Evolutionary conservation across 2,329 filamentous ascomycete species (phyloP).

Genomic region (Colletotrichum musae): DNA sequence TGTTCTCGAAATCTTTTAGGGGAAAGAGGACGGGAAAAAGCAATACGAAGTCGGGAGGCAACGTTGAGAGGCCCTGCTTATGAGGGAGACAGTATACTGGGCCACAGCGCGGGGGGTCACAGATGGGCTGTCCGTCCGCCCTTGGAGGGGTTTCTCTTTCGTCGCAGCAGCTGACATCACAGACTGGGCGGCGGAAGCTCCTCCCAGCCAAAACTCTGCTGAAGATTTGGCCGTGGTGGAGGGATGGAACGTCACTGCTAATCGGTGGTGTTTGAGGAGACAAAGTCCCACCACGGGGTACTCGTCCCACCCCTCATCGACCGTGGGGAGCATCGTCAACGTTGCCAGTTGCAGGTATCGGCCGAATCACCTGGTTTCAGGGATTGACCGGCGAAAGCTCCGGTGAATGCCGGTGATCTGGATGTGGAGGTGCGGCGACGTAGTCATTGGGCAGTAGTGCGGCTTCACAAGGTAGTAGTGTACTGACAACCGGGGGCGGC

Average conservation of each 20-base stretch:
- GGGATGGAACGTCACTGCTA: slow-evolving; percentile 43
- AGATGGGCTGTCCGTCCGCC: slow-evolving; percentile 7
- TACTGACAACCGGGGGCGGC: neutral
- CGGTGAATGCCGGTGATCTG: neutral
- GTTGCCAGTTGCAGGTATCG: slow-evolving; percentile 38
- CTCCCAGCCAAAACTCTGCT: slow-evolving; percentile 27
- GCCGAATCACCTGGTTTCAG: slow-evolving; percentile 31
- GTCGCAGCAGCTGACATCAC: slow-evolving; percentile 40
- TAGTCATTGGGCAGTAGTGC: no score
- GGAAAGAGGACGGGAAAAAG: slow-evolving; percentile 6
- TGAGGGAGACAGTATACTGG: slow-evolving; percentile 25
- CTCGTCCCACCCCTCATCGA: slow-evolving; percentile 29
- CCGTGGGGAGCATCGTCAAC: slow-evolving; percentile 30
- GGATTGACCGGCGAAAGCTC: slow-evolving; percentile 26
- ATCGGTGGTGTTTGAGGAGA: slow-evolving; percentile 36
- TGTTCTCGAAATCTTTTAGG: neutral
- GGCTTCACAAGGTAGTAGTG: no score
- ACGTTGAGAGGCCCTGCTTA: slow-evolving; percentile 30
- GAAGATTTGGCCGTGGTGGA: slow-evolving; percentile 35
- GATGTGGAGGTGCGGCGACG: slow-evolving; percentile 1
- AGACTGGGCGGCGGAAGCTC: slow-evolving; percentile 21
- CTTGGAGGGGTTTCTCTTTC: slow-evolving; percentile 14
- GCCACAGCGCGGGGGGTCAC: neutral
- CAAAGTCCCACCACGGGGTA: slow-evolving; percentile 21
- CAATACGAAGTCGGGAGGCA: neutral